phyloP scores from a whole-genome alignment of 768 basidiomycete genomes.

The Hygrocybe coccinea region DNA sequence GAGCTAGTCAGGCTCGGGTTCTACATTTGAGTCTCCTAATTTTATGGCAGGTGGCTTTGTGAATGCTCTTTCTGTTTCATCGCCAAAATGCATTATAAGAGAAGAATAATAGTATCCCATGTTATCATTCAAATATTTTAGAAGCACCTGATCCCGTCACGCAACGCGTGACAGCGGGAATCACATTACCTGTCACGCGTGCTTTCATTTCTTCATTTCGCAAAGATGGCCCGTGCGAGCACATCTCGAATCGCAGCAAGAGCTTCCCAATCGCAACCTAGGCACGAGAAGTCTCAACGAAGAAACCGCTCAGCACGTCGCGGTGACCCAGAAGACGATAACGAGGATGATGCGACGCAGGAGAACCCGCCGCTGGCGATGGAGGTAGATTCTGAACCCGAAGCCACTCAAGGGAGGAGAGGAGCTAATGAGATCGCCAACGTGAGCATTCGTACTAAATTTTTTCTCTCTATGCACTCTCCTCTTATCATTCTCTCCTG shows the following conservation, averaged over 20 bases:
- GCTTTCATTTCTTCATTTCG: neutral
- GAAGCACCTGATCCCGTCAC: no score
- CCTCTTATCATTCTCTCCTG: neutral
- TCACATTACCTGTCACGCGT: neutral
- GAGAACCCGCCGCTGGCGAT: constrained; percentile 24
- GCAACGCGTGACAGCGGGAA: no score
- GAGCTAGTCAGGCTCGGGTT: no score
- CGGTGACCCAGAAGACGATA: constrained; percentile 23
- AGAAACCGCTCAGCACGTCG: constrained; percentile 29
- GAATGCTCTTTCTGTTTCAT: no score
- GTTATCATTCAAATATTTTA: no score
- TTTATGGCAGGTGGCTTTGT: no score
- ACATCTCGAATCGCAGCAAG: neutral
- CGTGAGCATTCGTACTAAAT: constrained; percentile 10
- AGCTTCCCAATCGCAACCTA: neutral
- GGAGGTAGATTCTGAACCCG: constrained; percentile 37
- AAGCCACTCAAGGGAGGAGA: constrained; percentile 26
- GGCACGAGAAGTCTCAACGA: neutral
- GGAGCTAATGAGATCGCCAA: constrained; percentile 18
- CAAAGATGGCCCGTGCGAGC: neutral
- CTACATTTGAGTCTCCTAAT: no score
- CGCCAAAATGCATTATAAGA: no score
- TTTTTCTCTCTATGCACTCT: neutral
- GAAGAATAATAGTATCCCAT: no score
- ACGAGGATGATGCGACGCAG: constrained; percentile 25